phyloP scores from a whole-genome alignment of 306 rosid species.

The Quillaja saponaria region DNA sequence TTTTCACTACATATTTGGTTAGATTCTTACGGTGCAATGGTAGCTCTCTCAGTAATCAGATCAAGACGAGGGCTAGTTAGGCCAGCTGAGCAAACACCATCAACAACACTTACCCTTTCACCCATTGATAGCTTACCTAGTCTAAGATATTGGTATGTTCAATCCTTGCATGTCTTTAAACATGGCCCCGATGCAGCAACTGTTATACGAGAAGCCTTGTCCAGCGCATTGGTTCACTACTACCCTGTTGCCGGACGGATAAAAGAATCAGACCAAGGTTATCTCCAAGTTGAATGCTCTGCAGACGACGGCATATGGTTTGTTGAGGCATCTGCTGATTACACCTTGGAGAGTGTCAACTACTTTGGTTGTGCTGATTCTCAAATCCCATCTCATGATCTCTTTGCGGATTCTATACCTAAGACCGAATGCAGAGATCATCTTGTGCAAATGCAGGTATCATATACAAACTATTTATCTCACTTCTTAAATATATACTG shows the following conservation, averaged over 20 bases:
- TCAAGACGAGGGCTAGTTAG: constrained; percentile 23
- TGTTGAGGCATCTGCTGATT: constrained; percentile 38
- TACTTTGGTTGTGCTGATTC: constrained; percentile 27
- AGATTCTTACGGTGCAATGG: no score
- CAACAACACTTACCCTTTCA: constrained; percentile 30
- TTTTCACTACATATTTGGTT: no score
- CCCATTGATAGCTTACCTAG: constrained; percentile 34
- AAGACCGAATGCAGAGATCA: constrained; percentile 12
- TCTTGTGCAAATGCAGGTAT: constrained; percentile 41
- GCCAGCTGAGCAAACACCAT: constrained; percentile 36
- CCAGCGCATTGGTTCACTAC: constrained; percentile 44
- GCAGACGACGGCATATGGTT: constrained; percentile 34
- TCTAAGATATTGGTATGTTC: constrained; percentile 40
- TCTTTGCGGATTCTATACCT: constrained; percentile 29
- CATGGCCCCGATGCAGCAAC: constrained; percentile 14
- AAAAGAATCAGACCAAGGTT: not conserved
- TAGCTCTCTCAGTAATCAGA: constrained; percentile 29
- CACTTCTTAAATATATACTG: no score
- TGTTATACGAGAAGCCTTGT: constrained; percentile 33
- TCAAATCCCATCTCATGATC: constrained; percentile 18
- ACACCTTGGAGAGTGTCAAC: constrained; percentile 28
- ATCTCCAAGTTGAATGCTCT: constrained; percentile 33
- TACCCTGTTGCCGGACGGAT: constrained; percentile 50
- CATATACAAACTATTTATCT: not conserved
- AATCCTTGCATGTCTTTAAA: constrained; percentile 43